These are phyloP conservation scores for Rhizopogon vulgaris DNA, from an alignment of 768 basidiomycete species.

Conservation along the genomic window DNA sequence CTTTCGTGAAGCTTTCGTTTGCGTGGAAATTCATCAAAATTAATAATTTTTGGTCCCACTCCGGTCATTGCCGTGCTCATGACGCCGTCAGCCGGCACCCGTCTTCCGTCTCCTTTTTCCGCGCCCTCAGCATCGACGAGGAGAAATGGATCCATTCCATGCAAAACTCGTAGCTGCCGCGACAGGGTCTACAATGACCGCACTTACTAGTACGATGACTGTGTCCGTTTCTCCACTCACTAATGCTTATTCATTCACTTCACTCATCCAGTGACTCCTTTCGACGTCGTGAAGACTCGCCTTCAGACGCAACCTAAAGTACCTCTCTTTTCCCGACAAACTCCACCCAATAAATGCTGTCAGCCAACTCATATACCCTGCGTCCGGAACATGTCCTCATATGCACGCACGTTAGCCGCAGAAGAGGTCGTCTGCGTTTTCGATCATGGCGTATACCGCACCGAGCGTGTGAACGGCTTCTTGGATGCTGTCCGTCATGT, in stretches of 20 bases:
- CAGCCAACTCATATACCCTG: conserved; percentile 52
- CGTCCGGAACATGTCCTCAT: conserved; percentile 73
- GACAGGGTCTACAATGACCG: conserved; percentile 74
- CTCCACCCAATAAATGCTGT: conserved; percentile 56
- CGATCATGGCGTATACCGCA: conserved; percentile 64
- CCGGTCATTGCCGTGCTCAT: conserved; percentile 21
- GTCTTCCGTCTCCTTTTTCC: not conserved
- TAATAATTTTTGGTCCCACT: conserved; percentile 2
- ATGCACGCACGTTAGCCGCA: conserved; percentile 47
- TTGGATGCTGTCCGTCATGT: conserved; percentile 80
- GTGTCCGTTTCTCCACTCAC: not conserved
- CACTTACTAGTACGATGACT: conserved; percentile 62
- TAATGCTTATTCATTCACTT: conserved; percentile 5
- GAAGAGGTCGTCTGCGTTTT: conserved; percentile 76
- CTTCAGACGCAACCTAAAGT: conserved; percentile 83
- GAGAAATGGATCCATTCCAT: conserved; percentile 60
- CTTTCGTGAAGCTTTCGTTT: not conserved
- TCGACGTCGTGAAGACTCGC: conserved; percentile 96
- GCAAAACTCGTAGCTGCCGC: conserved; percentile 80
- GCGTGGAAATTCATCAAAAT: conserved; percentile 1
- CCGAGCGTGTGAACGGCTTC: conserved; percentile 78
- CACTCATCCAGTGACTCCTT: conserved; percentile 81
- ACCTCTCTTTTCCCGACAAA: conserved; percentile 45
- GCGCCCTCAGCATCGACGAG: not conserved
- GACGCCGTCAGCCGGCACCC: conserved; percentile 1